Percentiles rank a stretch among this genome's conserved stretches.
Conservation (phyloP, 2,329 filamentous ascomycete species). For the Epichloe sylvatica region DNA sequence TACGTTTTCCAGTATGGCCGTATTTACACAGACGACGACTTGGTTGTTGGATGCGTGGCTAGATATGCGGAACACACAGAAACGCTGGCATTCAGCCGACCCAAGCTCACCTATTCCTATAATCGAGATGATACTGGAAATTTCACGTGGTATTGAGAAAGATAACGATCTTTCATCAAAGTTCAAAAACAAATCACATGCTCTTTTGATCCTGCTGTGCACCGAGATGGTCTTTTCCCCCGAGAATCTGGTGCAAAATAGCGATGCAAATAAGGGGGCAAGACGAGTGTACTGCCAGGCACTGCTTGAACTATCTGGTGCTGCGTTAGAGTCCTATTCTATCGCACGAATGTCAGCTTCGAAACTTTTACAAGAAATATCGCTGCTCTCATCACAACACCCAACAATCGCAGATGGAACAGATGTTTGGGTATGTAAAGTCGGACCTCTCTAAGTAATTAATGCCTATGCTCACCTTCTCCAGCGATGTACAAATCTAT, state of each 20-base stretch:
- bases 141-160: conserved; percentile 14
- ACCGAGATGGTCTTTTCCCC: conserved; percentile 25
- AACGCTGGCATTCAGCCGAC: conserved; percentile 20
- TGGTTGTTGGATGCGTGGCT: conserved; percentile 38
- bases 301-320: conserved; percentile 24
- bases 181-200: conserved; percentile 23
- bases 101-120: conserved; percentile 20
- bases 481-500: conserved; percentile 18
- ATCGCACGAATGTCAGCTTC: conserved; percentile 27
- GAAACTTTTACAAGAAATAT: conserved; percentile 29
- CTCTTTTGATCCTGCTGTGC: conserved; percentile 28
- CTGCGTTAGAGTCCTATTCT: conserved; percentile 18
- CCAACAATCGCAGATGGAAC: conserved; percentile 19
- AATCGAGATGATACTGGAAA: conserved; percentile 23
- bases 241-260: conserved; percentile 17
- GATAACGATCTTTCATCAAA: conserved; percentile 8
- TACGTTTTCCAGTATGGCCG: conserved; percentile 18
- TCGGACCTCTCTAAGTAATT: background rate
- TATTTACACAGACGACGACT: conserved; percentile 26
- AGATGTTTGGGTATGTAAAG: conserved; percentile 27
- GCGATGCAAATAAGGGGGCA: conserved; percentile 14
- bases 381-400: conserved; percentile 21
- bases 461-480: conserved; percentile 9
- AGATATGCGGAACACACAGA: conserved; percentile 27
- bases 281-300: conserved; percentile 24